Conservation (phyloP, 306 rosid genomes). For the Medicago truncatula region MtrunA17r5.0-ANR NC_053044.1:35222501-35223000, state of each 20-base stretch:
- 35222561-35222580: slow-evolving; percentile 43
- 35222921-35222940: background rate
- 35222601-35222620: slow-evolving; percentile 1
- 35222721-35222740: slow-evolving; percentile 29
- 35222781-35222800: slow-evolving; percentile 36
- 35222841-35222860: slow-evolving; percentile 68
- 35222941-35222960: background rate
- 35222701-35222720: background rate
- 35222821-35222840: slow-evolving; percentile 90
- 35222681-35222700: slow-evolving; percentile 10
- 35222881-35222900: slow-evolving; percentile 85
- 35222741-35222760: slow-evolving; percentile 1
- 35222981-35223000: background rate
- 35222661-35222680: background rate
- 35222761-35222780: slow-evolving; percentile 11
- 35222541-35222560: slow-evolving; percentile 89
- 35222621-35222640: background rate
- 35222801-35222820: slow-evolving; percentile 82
- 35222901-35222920: slow-evolving; percentile 44
- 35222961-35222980: slow-evolving; percentile 6
- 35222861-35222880: slow-evolving; percentile 87
- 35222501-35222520: slow-evolving; percentile 96
- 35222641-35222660: background rate
- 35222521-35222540: slow-evolving; percentile 89
- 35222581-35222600: slow-evolving; percentile 18